Evolutionary conservation across 2,329 filamentous ascomycete species (phyloP).

Genomic region (Eutypella sp.): DNA sequence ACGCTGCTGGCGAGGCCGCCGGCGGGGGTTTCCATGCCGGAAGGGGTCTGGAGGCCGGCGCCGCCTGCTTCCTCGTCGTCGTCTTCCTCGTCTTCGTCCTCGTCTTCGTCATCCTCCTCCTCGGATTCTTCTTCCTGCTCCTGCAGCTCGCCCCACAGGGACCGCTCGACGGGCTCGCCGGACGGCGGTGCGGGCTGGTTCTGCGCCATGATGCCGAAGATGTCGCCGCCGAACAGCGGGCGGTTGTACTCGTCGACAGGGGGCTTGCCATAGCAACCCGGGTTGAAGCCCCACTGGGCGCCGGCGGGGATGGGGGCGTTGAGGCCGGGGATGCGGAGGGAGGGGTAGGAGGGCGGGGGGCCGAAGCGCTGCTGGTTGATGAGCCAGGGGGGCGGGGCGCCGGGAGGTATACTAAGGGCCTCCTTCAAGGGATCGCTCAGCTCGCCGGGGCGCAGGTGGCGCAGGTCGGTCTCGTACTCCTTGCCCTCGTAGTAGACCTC

Average conservation of each 20-base stretch:
- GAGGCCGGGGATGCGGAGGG: slow-evolving; percentile 88
- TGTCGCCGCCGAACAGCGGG: slow-evolving; percentile 88
- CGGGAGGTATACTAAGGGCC: slow-evolving; percentile 87
- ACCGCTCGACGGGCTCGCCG: slow-evolving; percentile 79
- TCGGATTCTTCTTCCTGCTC: slow-evolving; percentile 54
- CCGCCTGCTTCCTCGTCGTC: slow-evolving; percentile 59
- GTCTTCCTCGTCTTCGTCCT: slow-evolving; percentile 62
- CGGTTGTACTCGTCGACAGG: slow-evolving; percentile 90
- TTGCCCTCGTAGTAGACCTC: slow-evolving; percentile 99
- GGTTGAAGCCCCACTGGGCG: slow-evolving; percentile 89
- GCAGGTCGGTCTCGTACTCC: slow-evolving; percentile 91
- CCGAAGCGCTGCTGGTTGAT: slow-evolving; percentile 95
- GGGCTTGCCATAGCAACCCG: slow-evolving; percentile 93
- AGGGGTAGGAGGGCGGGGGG: slow-evolving; percentile 89
- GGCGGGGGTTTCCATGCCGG: slow-evolving; percentile 73
- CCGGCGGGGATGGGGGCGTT: slow-evolving; percentile 90
- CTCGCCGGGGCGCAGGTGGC: slow-evolving; percentile 85
- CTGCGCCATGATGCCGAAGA: slow-evolving; percentile 68
- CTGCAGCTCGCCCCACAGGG: slow-evolving; percentile 88
- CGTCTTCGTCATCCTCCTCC: slow-evolving; percentile 66
- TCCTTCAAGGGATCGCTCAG: slow-evolving; percentile 85
- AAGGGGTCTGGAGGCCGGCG: slow-evolving; percentile 66
- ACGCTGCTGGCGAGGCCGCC: slow-evolving; percentile 70
- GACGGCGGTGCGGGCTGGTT: slow-evolving; percentile 36
- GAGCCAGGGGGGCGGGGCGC: slow-evolving; percentile 91